Base-by-base conservation (phyloP, 1,139 yeast genomes). In the Hyphopichia fennica region DNA sequence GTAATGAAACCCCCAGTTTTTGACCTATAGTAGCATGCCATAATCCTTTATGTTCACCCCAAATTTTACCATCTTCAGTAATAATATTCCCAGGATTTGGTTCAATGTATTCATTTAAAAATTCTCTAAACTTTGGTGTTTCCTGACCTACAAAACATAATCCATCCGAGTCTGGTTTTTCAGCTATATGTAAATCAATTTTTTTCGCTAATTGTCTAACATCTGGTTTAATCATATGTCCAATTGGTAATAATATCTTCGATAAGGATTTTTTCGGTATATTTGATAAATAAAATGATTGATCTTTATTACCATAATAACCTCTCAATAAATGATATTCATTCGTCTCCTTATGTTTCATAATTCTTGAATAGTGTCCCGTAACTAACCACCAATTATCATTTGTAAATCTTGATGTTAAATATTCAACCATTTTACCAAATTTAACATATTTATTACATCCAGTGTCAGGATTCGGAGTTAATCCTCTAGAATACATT, bases 1-100 rank as follows among this genome's bases (percentile, higher is more conserved):
- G 96, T 86, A 90, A 77, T 3, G 87, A 75, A 2, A 89, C 63
- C 1, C 96, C 85, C 27, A 82, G 72, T 48, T 83, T 79, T 63
- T 93, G 99, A 1, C 99, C 99, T 22, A 93, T 82, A 0, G 99
- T 93, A 14, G 90, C 95, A 43, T 87, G 83, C 98, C 99, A 95
- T 19, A 95, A 59, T 0, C 99, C 99, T 35, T 75, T 67, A 57
- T 91, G 97, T 40, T 64, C 58, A 0, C 96, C 98, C 79, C 95
- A 90, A 1, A 84, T 74, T 41, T 64, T 68, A 4, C 95, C 95
- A 49, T 82, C 87, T 43, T 76, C 76, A 0, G 93, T 85, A 17
- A 89, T 74, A 10, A 91, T 81, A 47, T 87, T 76, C 0, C 98
- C 98, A 1, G 90, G 89, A 4, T 72, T 72, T 2, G 86, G 83